Conservation (phyloP, 805 yeast species). For the Lipomyces kockii region DNA sequence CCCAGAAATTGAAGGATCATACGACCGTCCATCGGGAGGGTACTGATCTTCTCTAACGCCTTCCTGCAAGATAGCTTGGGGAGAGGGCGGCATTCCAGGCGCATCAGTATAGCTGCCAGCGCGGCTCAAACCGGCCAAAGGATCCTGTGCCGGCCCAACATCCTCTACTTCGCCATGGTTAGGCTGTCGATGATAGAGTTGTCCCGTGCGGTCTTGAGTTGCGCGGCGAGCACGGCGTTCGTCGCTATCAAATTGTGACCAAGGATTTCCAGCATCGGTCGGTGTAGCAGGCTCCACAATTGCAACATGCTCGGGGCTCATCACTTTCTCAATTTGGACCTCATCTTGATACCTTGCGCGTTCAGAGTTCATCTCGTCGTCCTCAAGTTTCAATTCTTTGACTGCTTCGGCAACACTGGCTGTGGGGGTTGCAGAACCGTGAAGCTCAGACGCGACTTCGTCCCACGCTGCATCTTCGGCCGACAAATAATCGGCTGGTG, state of each 20-base stretch:
- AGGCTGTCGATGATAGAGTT: conserved; percentile 20
- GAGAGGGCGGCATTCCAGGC: conserved; percentile 31
- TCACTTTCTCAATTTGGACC: conserved; percentile 4
- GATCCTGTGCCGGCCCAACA: conserved; percentile 27
- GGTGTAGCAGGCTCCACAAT: conserved; percentile 2
- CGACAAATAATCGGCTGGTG: conserved; percentile 5
- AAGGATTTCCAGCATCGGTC: conserved; percentile 15
- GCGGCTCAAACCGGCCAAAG: conserved; percentile 22
- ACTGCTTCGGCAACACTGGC: conserved; percentile 16
- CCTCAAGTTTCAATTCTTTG: conserved; percentile 21
- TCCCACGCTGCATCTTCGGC: conserved; percentile 20
- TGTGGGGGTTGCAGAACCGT: conserved; percentile 10
- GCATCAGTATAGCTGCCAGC: conserved; percentile 16
- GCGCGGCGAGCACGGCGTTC: conserved; percentile 17
- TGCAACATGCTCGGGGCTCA: conserved; percentile 8
- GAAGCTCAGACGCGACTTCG: conserved; percentile 19
- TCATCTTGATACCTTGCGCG: conserved; percentile 14
- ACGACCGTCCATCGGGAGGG: conserved; percentile 2
- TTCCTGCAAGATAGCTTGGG: conserved; percentile 18
- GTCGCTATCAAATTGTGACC: conserved; percentile 9
- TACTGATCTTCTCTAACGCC: conserved; percentile 7
- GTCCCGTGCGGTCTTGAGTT: conserved; percentile 22
- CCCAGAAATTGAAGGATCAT: conserved; percentile 9
- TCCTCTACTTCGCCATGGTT: conserved; percentile 18
- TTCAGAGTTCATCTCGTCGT: conserved; percentile 14